Evolutionary conservation across 176 grass and related monocot species (phyloP).

Genomic region (Lolium perenne): DNA sequence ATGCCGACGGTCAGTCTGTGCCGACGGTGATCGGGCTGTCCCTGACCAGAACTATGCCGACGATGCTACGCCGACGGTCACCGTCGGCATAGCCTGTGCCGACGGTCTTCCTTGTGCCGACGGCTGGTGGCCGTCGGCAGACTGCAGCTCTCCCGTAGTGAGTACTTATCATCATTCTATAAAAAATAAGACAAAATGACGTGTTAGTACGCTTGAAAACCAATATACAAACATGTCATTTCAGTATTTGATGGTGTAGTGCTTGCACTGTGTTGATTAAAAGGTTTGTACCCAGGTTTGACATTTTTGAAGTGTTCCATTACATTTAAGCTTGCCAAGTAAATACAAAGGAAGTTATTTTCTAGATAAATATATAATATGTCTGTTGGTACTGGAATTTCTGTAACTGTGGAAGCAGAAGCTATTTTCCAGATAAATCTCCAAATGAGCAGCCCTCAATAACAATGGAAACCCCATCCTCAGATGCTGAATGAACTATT

Average conservation of each 20-base stretch:
- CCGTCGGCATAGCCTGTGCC: no score
- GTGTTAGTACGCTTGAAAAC: conserved; percentile 13
- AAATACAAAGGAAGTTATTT: conserved; percentile 3
- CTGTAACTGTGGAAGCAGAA: conserved; percentile 16
- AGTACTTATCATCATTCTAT: conserved; percentile 84
- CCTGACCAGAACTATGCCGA: no score
- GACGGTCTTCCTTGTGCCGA: no score
- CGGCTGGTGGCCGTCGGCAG: no score
- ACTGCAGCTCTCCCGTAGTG: no score
- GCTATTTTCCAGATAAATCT: not conserved
- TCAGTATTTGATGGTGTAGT: no score
- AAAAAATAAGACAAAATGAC: conserved; percentile 20
- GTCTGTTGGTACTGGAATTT: not conserved
- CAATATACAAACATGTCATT: conserved; percentile 28
- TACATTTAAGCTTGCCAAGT: not conserved
- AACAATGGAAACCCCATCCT: no score
- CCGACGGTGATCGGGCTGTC: no score
- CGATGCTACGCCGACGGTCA: no score
- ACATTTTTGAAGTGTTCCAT: conserved; percentile 4
- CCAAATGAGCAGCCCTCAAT: not conserved
- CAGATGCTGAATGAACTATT: no score
- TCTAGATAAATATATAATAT: not conserved
- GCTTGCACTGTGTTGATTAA: not conserved
- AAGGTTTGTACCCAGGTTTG: not conserved
- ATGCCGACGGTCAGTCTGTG: no score